Conservation (phyloP, 2,329 filamentous ascomycete genomes). For the Colletotrichum shisoi region DNA sequence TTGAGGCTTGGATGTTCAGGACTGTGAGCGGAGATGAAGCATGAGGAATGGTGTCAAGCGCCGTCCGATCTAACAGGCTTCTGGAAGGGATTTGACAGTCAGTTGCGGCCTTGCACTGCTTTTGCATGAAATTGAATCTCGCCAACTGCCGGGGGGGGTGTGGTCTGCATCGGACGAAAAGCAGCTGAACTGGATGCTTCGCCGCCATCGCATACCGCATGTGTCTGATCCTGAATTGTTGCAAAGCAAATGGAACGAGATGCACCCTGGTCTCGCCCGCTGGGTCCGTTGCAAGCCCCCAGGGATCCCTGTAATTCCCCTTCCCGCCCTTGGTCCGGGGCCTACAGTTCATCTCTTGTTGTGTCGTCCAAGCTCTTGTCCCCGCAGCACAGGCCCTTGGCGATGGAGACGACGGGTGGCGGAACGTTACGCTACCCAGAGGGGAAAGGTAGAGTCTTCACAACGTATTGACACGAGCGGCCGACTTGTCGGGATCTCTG, state of each 20-base stretch:
- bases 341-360: constrained; percentile 17
- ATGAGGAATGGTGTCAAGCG: not conserved
- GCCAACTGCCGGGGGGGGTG: constrained; percentile 27
- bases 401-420: not conserved
- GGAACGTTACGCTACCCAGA: not conserved
- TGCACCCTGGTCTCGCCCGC: constrained; percentile 23
- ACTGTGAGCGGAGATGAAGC: constrained; percentile 21
- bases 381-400: constrained; percentile 21
- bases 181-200: not conserved
- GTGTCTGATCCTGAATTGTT: not conserved
- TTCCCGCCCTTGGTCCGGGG: constrained; percentile 6
- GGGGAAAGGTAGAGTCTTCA: not conserved
- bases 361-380: not conserved
- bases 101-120: constrained; percentile 8
- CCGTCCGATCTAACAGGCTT: constrained; percentile 25
- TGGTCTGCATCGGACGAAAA: constrained; percentile 31
- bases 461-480: constrained; percentile 6
- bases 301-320: constrained; percentile 3
- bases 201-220: not conserved
- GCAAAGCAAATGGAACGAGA: not conserved
- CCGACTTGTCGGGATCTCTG: not conserved
- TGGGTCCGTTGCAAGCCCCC: constrained; percentile 6
- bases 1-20: constrained; percentile 27
- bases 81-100: constrained; percentile 23
- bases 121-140: constrained; percentile 33